phyloP scores from a whole-genome alignment of 805 yeast species.

The Debaryomyces maramus region DNA sequence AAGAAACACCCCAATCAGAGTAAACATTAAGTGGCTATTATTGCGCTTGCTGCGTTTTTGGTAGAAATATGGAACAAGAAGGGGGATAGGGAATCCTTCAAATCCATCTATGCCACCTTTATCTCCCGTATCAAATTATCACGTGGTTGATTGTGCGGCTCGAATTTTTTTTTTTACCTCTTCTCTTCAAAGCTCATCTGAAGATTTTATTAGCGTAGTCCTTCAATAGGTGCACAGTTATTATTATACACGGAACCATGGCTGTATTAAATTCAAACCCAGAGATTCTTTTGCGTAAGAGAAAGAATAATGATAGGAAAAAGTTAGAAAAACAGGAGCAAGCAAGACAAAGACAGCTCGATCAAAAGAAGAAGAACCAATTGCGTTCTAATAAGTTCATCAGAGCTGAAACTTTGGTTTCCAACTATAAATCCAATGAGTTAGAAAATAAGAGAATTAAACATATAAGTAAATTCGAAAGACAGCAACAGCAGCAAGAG shows the following conservation, averaged over 20 bases:
- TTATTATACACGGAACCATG: too few species aligned
- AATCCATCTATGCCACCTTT: too few species aligned
- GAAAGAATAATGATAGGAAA: constrained; percentile 74
- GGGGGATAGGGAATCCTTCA: too few species aligned
- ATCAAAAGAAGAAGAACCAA: constrained; percentile 42
- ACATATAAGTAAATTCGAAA: constrained; percentile 58
- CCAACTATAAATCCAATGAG: constrained; percentile 61
- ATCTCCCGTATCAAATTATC: too few species aligned
- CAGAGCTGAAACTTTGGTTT: constrained; percentile 73
- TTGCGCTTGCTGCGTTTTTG: too few species aligned
- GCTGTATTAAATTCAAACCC: constrained; percentile 66
- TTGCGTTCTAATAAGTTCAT: constrained; percentile 54
- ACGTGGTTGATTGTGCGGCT: constrained; percentile 5
- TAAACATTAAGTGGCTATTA: too few species aligned
- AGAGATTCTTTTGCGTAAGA: constrained; percentile 72
- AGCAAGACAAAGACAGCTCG: constrained; percentile 51
- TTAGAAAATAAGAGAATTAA: constrained; percentile 69
- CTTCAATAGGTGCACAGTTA: neutral
- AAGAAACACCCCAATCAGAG: too few species aligned
- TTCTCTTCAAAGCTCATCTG: constrained; percentile 3
- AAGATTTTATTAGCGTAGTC: neutral
- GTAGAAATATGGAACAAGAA: too few species aligned
- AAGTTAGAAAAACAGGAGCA: constrained; percentile 72
- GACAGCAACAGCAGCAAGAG: constrained; percentile 40
- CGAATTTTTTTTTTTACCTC: constrained; percentile 6